Evolutionary conservation across 2,329 filamentous ascomycete species (phyloP).

Genomic region (Stemphylium vesicarium): DNA sequence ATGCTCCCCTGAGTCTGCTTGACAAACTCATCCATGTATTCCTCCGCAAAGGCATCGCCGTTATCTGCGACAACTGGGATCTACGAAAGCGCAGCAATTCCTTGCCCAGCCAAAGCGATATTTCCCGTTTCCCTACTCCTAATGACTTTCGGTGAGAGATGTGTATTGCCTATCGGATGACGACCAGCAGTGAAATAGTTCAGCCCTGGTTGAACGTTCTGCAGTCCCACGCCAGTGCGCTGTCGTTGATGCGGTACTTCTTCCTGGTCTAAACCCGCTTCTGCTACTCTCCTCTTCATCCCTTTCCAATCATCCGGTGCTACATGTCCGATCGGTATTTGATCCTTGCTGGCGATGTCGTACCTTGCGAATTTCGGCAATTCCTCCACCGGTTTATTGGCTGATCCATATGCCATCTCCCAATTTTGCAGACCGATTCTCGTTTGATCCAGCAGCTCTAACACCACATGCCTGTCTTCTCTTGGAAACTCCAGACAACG

Average conservation of each 20-base stretch:
- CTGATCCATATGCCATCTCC: conserved; percentile 1
- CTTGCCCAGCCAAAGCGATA: no score
- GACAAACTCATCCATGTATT: no score
- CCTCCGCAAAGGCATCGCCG: no score
- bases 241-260: not conserved
- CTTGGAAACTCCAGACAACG: not conserved
- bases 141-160: no score
- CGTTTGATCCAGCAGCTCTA: not conserved
- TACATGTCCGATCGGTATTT: not conserved
- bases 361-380: not conserved
- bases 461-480: not conserved
- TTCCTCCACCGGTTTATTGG: not conserved
- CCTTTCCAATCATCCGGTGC: not conserved
- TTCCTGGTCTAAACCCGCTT: not conserved
- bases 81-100: no score
- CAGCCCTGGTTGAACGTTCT: not conserved
- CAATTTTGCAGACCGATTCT: not conserved
- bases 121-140: no score
- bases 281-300: not conserved
- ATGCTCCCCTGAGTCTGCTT: no score
- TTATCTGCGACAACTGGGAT: no score
- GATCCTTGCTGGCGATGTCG: not conserved
- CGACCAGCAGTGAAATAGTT: no score
- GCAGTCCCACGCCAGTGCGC: not conserved
- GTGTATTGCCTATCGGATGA: no score